Base-by-base conservation (phyloP, 2,329 filamentous ascomycete species). In the Aspergillus latus region DNA sequence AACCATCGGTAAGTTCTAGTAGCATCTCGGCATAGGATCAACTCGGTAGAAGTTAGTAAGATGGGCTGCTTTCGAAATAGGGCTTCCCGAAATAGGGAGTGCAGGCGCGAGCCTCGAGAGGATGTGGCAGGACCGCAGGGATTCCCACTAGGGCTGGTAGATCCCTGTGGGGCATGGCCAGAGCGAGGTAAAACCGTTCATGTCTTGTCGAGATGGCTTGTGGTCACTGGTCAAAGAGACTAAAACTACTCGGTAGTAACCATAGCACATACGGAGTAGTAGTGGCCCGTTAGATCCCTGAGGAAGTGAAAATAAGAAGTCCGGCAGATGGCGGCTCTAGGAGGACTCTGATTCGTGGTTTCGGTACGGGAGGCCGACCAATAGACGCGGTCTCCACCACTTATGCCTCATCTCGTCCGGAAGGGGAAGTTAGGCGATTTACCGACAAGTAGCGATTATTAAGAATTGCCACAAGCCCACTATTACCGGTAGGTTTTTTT, bases 291-390 rank as follows among this genome's bases (percentile, higher is more conserved):
- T 21, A 21, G 21, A 36, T 36, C 39, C 39, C 10, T 16, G 39
- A 15, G 39, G 15, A 42, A 16, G 39, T 34, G 30, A 36, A 16
- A 34, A 42, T 13, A 39, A 47, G 39, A 43, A 15, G 49, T 21
- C 28, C 15, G 42, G 42, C 10, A 44, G 42, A 26, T 28, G 30
- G 34, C 34, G n/a, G 30, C 21, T n/a, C 34, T 29, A 46, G 29
- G 6, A 36, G 40, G 13, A 16, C 10, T 32, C 30, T 52, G 32
- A 56, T 45, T 48, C 36, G 43, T 21, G 29, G 44, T 16, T 49
- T 58, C 60, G 65, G 56, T 42, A 61, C 62, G 56, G 51, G 51
- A 64, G 62, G 29, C 66, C 65, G 54, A 52, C 66, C 65, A 66
- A 67, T 66, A 59, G 63, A 3, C 2, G 3, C 13, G 4, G 5